Evolutionary conservation across 192 early-diverging fungal species (phyloP), one percentile per base, ranked within the genome.

Genomic region (Entomortierella chlamydospora): DNA sequence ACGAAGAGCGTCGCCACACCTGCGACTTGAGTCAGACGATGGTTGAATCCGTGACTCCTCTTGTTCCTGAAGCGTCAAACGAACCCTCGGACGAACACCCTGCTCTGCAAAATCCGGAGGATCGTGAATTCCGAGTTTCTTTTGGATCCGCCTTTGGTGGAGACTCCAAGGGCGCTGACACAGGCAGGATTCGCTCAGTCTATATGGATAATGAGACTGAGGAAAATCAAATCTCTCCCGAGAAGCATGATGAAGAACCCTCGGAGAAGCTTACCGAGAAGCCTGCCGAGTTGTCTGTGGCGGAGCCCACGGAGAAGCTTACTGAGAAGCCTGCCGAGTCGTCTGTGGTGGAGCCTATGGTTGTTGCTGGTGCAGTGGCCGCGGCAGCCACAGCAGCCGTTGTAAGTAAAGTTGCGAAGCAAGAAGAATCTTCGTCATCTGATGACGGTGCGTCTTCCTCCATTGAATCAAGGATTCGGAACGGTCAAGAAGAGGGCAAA

Each of bases 91-190:
- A 45, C 1, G 54, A 55, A 25, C 54, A 29, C 7, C 29, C 59
- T 0, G 23, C 53, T 1, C 8, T 65, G 6, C 26, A 37, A 1
- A 49, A 39, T 31, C 47, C 13, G 1, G 73, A 78, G 6, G 60
- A 66, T 25, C 50, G 60, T 8, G 72, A 74, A 25, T 49, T 50
- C 39, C 31, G 57, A 28, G 76, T 70, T 0, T 79, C 68, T 1
- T 60, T 79, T 41, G 76, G 76, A 23, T 79, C 76, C 8, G 76
- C 76, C 2, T 79, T 79, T 28, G 76, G 76, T 25, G 47, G 68
- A 7, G 56, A 64, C 22, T 33, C 45, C 10, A 53, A 31, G 17
- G 76, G 60, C 5, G 66, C 45, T 8, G 61, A 78, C 17, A 78
- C 74, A 31, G 74, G 74, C 31, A 49, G 63, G 41, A 79, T 79